Evolutionary conservation across 345 rosid species (phyloP).

Genomic region (Sisymbrium altissimum): DNA sequence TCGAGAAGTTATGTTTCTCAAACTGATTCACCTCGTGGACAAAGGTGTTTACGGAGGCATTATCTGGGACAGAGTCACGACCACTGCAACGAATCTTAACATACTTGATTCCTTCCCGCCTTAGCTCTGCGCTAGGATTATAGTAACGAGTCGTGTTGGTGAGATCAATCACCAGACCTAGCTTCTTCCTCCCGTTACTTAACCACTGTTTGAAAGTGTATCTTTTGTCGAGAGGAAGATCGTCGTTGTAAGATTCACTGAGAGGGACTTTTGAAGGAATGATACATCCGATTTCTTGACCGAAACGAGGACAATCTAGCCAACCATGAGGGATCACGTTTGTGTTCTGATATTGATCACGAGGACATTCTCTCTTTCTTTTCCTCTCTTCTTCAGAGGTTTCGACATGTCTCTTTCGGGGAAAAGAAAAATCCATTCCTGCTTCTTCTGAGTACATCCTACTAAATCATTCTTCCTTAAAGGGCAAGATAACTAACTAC

Average conservation of each 20-base stretch:
- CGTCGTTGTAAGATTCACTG: conserved; percentile 9
- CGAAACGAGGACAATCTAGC: conserved; percentile 13
- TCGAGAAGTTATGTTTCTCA: conserved; percentile 44
- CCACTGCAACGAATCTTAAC: conserved; percentile 88
- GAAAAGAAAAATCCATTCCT: neutral
- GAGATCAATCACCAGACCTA: conserved; percentile 47
- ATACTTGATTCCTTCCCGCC: conserved; percentile 51
- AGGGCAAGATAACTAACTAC: neutral
- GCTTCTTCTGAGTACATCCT: neutral
- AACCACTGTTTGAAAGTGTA: conserved; percentile 7
- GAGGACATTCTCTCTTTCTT: neutral
- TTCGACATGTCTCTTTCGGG: neutral
- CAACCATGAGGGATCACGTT: conserved; percentile 8
- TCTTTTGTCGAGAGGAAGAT: neutral
- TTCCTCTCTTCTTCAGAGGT: neutral
- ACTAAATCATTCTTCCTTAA: neutral
- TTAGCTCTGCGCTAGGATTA: conserved; percentile 51
- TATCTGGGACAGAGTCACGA: conserved; percentile 78
- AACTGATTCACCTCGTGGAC: conserved; percentile 70
- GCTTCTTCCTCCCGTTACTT: neutral
- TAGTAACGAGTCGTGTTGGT: conserved; percentile 89
- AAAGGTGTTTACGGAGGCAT: conserved; percentile 68
- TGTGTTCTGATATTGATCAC: neutral
- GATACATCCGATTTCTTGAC: conserved; percentile 11
- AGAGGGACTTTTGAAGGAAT: conserved; percentile 23